Base-by-base conservation (phyloP, 371 early-diverging fungal species). In the Globomyces sp. region DNA sequence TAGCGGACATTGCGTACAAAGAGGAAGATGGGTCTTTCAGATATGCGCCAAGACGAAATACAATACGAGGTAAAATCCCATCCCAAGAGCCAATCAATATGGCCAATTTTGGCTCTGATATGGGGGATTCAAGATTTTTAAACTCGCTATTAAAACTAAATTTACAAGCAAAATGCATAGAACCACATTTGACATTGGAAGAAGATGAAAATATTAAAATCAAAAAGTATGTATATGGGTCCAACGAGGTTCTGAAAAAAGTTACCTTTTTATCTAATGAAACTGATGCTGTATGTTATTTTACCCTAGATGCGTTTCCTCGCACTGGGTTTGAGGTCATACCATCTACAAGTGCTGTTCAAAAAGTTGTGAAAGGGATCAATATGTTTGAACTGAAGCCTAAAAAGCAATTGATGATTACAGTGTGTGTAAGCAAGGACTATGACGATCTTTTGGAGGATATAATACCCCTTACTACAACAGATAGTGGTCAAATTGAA, bases 1-100 rank as follows among this genome's bases (percentile, higher is more conserved):
- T 73, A 1, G 77, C 75, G 2, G 75, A 74, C 42, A 67, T 76
- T 63, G 75, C 73, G 11, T 79, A 79, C 58, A 65, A 75, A 10
- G 73, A 76, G 53, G 55, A 70, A 11, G 72, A 73, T 53, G 77
- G 77, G 36, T 42, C 57, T 2, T 47, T 74, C 1, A 46, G 64
- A 42, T 70, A 68, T 43, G 70, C 61, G 2, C 72, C 57, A 2
- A 24, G n/a, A 36, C 55, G 55, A 39, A 8, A 8, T 36, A 24
- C 11, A n/a, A 55, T 13, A 36, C 24, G 4, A 34, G 63, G 63
- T 13, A 36, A 51, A 13, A 24, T 11, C 11, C 53, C 34, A 41
- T 11, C 6, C 45, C 39, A 37, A n/a, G 40, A 37, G 9, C 52
- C 37, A 11, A 47, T 51, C 11, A 6, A 4, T 46, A 11, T 11